Evolutionary conservation across 2,329 filamentous ascomycete genomes (phyloP), one percentile per base, ranked within the genome.

Genomic region (Trichophyton simii): DNA sequence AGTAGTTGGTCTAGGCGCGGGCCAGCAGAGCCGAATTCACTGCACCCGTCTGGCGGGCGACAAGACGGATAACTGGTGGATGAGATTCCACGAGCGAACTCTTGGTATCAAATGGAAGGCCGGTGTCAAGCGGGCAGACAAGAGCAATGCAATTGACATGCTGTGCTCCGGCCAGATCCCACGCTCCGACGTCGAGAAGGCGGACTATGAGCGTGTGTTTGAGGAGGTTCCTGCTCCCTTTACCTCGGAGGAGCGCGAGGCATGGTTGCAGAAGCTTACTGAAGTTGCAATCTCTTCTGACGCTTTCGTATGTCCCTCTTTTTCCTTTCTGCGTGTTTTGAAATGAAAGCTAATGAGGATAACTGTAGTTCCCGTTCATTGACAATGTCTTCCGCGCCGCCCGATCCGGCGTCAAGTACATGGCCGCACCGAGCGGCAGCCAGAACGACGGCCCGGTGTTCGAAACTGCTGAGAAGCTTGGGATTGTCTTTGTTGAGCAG

Each of bases 21-120:
- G 94, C 63, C 94, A 99, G 77, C 94, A 99, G 79, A 95, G 89
- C 64, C 88, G 94, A 68, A 99, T 99, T 69, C 94, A 99, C 82
- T 99, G 94, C 84, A 99, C 94, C 48, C 87, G 94, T 67, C 84
- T 99, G 59, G 94, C 94, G 9, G 94, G 94, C 63, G 92, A 97
- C 80, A 99, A 99, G 82, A 90, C 91, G 57, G 94, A 99, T 77
- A 96, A 95, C 82, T 97, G 92, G 92, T 99, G 92, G 94, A 88
- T 99, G 82, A 88, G 94, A 70, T 97, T 97, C 85, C 89, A 96
- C 80, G 87, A 89, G 68, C 87, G 89, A 60, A 89, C 94, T 11
- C 82, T 97, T 58, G 82, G 80, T 71, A 87, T 99, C 74, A 89
- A 92, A 80, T 99, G 91, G 89, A 96, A 96, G 83, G 92, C 94